These are phyloP conservation scores for Ziziphus jujuba DNA, from an alignment of 306 rosid genomes.

Conservation along the genomic window DNA sequence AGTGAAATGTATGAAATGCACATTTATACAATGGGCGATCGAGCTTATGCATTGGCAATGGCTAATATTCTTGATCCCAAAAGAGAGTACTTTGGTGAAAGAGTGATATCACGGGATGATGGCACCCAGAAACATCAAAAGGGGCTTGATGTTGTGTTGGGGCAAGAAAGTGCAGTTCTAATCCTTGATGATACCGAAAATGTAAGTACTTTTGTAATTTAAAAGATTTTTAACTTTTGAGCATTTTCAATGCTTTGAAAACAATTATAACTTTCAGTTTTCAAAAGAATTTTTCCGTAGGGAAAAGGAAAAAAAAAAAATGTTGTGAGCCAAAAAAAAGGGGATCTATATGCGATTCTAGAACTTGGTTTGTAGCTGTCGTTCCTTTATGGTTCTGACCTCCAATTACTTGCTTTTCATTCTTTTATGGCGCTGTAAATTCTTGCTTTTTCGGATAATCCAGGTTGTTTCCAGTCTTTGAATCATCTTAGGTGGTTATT, in stretches of 20 bases:
- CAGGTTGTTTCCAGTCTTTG: conserved; percentile 7
- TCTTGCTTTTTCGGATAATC: no score
- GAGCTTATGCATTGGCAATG: conserved; percentile 87
- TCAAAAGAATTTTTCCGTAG: no score
- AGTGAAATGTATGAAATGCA: conserved; percentile 77
- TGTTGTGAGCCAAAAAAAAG: no score
- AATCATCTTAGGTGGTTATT: conserved; percentile 16
- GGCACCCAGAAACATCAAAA: conserved; percentile 87
- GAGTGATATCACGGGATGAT: conserved; percentile 90
- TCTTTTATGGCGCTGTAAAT: no score
- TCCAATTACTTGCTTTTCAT: no score
- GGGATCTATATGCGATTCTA: no score
- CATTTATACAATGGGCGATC: conserved; percentile 93
- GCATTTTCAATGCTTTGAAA: no score
- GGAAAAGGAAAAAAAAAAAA: no score
- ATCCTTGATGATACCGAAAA: conserved; percentile 93
- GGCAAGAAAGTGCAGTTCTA: conserved; percentile 84
- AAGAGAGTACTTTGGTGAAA: conserved; percentile 61
- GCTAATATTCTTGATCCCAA: conserved; percentile 87
- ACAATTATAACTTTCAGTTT: no score
- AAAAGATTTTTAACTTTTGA: no score
- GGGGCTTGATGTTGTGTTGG: conserved; percentile 85
- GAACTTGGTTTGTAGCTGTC: no score
- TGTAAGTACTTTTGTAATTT: conserved; percentile 40
- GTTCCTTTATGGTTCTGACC: no score